Evolutionary conservation across 2,329 filamentous ascomycete species (phyloP), one percentile per base, ranked within the genome.

Genomic region (Trichophyton mentagrophytes): DNA sequence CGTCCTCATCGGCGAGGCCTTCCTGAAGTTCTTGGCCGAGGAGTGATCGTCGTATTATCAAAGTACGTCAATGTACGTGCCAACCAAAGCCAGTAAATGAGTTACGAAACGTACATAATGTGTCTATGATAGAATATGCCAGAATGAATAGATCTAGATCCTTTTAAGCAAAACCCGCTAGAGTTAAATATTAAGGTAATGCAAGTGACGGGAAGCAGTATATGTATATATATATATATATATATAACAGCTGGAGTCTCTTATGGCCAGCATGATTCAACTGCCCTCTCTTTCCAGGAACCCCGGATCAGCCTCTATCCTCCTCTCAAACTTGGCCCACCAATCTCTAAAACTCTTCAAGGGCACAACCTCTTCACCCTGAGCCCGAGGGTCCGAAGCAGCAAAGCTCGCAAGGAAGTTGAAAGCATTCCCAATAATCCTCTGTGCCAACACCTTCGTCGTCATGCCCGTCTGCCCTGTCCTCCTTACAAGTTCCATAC

Each of bases 341-440:
- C 95, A 99, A 62, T 95, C 90, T 75, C 95, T 87, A 72, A 99
- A 99, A 3, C 88, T 89, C 75, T 89, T 93, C 65, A 99, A 75
- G n/a, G 93, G 91, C 25, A 99, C 89, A 11, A 95, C 87, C 72
- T 97, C 92, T 53, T 87, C 82, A 0, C 87, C 87, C 1, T 78
- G 80, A 22, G 66, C 65, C 27, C 77, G 76, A 0, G 70, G 69
- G 66, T 75, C 78, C 61, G 81, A 80, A 42, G 84, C 83, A 62
- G 87, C 89, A 78, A 95, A 97, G 68, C 90, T 88, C 2, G 92
- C 85, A 61, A 99, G 78, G 72, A 96, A 97, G 74, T 99, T 96
- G 74, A 97, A 99, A 13, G 92, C 93, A 73, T 96, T 96, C 68
- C 89, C 87, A 68, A 99, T 97, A 67, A 99, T 96, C 65, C 89